Base-by-base conservation (phyloP, 2,329 filamentous ascomycete species). In the Penicillium verrucosum region DNA sequence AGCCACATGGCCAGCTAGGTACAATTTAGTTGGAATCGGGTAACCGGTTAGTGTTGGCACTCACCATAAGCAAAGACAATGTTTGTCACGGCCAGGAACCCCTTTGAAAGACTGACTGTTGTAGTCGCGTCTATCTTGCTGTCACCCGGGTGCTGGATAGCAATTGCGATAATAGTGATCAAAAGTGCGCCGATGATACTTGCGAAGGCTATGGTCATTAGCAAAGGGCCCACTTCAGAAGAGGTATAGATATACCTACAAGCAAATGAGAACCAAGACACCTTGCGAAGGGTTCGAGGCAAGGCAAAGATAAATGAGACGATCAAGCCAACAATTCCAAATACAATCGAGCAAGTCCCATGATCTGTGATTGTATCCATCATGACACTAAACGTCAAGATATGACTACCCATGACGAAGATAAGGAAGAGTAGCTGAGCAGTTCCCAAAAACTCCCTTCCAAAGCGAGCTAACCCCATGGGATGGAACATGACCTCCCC, bases 331-430 rank as follows among this genome's bases (percentile, higher is more conserved):
- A 85, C 73, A 16, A 84, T 74, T 3, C 79, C 81, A 75, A 83
- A 88, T 1, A 83, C 75, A 50, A 88, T 82, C 2, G 83, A 84
- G 70, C 85, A 89, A 0, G 80, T 78, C 0, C 77, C 81, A 56
- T 86, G 80, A 2, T 82, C 71, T 8, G 84, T 85, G 36, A 89
- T 73, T 51, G 80, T 83, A 62, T 84, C 84, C 70, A 89, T 81
- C 67, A 86, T 86, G 62, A 89, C 86, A 18, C 81, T 81, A 59
- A 88, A 88, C 0, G 85, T 88, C 54, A 89, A 73, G 51, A 87
- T 79, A 73, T 90, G 88, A 16, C 85, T 87, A 21, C 81, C 85
- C 70, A 86, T 84, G 58, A 88, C 81, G 73, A 89, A 88, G 55
- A 86, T 73, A 32, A 89, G 75, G 68, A 89, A 82, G 9, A 89